phyloP scores from a whole-genome alignment of 225 moss, liverwort and hornwort species.

The Polytrichum commune region DNA sequence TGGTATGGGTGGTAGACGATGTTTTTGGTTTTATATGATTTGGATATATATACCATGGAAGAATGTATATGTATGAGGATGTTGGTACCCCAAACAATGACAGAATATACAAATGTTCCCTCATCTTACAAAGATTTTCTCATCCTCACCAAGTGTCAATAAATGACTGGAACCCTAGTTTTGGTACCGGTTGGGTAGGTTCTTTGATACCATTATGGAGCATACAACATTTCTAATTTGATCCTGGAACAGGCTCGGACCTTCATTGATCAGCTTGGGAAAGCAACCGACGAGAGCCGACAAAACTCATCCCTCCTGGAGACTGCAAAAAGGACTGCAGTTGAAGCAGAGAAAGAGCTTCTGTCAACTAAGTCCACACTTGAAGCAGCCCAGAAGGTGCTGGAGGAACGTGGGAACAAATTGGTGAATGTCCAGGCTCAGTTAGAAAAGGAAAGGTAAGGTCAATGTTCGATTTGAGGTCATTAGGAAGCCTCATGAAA shows the following conservation, averaged over 20 bases:
- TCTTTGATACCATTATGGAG: too few species aligned
- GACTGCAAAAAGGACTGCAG: slow-evolving; percentile 64
- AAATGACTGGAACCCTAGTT: too few species aligned
- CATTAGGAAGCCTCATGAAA: too few species aligned
- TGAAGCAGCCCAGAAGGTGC: slow-evolving; percentile 59
- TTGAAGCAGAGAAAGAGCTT: slow-evolving; percentile 76
- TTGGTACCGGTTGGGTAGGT: too few species aligned
- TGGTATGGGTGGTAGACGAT: too few species aligned
- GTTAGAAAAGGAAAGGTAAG: slow-evolving; percentile 79
- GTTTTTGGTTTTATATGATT: too few species aligned
- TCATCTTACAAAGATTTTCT: too few species aligned
- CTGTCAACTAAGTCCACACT: slow-evolving; percentile 55
- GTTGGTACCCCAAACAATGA: too few species aligned
- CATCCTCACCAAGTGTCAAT: too few species aligned
- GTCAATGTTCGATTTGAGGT: not conserved
- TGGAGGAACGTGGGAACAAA: slow-evolving; percentile 71
- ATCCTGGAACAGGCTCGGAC: slow-evolving; percentile 58
- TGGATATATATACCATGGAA: too few species aligned
- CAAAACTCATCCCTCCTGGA: slow-evolving; percentile 70
- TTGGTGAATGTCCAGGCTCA: slow-evolving; percentile 65
- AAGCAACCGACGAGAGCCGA: slow-evolving; percentile 83
- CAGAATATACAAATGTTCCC: too few species aligned
- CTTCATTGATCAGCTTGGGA: slow-evolving; percentile 73
- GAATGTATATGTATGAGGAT: too few species aligned
- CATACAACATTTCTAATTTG: not conserved